Percentiles rank a stretch among this genome's conserved stretches.
Conservation (phyloP, 495 filamentous ascomycete species). For the Penicillium verhagenii region DNA sequence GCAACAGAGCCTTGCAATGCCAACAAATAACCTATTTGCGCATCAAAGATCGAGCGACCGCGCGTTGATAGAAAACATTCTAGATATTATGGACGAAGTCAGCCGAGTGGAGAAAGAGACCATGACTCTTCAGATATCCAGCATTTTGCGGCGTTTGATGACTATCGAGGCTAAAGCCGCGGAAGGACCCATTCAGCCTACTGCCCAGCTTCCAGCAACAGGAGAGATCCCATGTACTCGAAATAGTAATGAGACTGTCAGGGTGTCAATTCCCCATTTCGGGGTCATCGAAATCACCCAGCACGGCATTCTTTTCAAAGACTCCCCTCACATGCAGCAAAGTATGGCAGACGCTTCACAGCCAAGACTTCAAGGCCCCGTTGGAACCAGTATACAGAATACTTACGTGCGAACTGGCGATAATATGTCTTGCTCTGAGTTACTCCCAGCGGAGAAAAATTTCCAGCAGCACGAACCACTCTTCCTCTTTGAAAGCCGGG, state of each 20-base stretch:
- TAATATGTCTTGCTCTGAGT: too few species aligned
- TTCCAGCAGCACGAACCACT: too few species aligned
- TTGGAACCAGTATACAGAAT: neutral
- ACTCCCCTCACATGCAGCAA: neutral
- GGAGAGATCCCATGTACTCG: neutral
- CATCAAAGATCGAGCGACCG: constrained; percentile 3
- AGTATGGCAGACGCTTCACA: neutral
- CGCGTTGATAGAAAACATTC: constrained; percentile 1
- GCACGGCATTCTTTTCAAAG: neutral
- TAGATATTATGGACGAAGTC: constrained; percentile 1
- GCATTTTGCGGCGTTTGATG: constrained; percentile 3
- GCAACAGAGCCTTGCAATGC: neutral
- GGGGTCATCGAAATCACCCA: neutral
- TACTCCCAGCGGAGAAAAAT: too few species aligned
- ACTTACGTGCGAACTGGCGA: too few species aligned
- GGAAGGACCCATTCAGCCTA: neutral
- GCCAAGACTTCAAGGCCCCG: neutral
- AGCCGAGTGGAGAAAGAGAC: neutral
- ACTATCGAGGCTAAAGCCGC: constrained; percentile 3
- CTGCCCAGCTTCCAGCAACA: neutral
- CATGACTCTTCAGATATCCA: constrained; percentile 1
- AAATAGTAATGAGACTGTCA: neutral
- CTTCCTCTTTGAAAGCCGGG: too few species aligned
- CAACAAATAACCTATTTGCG: neutral
- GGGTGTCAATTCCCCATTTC: constrained; percentile 1